Percentiles rank a stretch among this genome's conserved stretches.
Evolutionary conservation across 768 basidiomycete species (phyloP).

Genomic region (Mycena epipterygia): DNA sequence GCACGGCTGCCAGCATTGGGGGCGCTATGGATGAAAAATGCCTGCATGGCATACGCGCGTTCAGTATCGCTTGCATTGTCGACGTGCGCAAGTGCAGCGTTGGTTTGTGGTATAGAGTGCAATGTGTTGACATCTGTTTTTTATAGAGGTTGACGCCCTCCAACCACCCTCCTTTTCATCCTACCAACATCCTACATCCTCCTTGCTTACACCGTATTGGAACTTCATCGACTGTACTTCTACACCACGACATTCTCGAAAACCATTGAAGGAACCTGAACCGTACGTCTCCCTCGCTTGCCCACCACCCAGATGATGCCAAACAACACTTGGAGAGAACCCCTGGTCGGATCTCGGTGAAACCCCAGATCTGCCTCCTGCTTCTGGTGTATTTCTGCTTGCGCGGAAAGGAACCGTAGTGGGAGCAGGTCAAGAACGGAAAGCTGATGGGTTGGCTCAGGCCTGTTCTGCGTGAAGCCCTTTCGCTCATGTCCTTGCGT

Average conservation of each 20-base stretch:
- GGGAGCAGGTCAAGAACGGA: slow-evolving; percentile 67
- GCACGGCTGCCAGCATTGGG: slow-evolving; percentile 61
- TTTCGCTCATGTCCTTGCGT: neutral
- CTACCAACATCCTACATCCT: too few species aligned
- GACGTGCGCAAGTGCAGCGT: too few species aligned
- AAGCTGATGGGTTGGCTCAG: slow-evolving; percentile 60
- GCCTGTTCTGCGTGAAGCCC: neutral
- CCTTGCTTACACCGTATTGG: too few species aligned
- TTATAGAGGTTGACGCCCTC: too few species aligned
- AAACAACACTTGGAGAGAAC: slow-evolving; percentile 52
- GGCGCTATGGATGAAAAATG: neutral
- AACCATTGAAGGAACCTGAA: too few species aligned
- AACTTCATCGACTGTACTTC: too few species aligned
- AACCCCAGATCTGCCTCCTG: slow-evolving; percentile 48
- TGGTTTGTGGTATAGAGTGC: too few species aligned
- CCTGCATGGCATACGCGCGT: neutral
- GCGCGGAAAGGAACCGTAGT: slow-evolving; percentile 59
- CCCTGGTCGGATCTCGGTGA: slow-evolving; percentile 52
- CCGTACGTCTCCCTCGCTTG: neutral
- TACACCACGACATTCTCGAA: too few species aligned
- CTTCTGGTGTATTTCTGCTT: slow-evolving; percentile 55
- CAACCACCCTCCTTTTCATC: too few species aligned
- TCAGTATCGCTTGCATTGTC: neutral
- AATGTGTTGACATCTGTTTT: too few species aligned
- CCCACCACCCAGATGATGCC: slow-evolving; percentile 56